Percentiles rank a stretch among this genome's conserved stretches.
Conservation (phyloP, 129 eudicot genomes). For the Scalesia atractyloides region DNA sequence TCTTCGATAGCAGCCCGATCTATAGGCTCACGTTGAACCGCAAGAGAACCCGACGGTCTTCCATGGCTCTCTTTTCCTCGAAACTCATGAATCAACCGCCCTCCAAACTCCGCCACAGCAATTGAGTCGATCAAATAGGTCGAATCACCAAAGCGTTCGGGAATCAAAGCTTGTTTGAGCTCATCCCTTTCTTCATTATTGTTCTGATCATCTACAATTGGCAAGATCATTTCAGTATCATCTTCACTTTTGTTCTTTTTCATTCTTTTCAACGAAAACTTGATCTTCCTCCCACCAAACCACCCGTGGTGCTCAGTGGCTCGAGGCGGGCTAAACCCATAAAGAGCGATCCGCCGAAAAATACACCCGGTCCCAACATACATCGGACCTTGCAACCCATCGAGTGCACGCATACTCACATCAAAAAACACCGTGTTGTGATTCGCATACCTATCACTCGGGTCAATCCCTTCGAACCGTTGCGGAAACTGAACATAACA, state of each 20-base stretch:
- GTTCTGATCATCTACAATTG: conserved; percentile 26
- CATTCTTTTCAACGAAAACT: conserved; percentile 23
- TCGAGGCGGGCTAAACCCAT: conserved; percentile 53
- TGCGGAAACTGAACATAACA: conserved; percentile 26
- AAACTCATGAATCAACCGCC: conserved; percentile 31
- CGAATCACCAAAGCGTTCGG: conserved; percentile 32
- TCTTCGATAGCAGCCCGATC: conserved; percentile 50
- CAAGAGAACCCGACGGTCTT: conserved; percentile 53
- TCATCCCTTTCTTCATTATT: conserved; percentile 17
- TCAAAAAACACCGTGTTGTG: conserved; percentile 16
- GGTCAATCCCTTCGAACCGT: conserved; percentile 24
- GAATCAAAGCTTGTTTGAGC: conserved; percentile 20
- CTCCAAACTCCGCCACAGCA: conserved; percentile 32
- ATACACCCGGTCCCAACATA: conserved; percentile 62
- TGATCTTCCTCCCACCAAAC: conserved; percentile 30
- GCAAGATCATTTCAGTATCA: conserved; percentile 29
- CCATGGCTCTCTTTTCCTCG: conserved; percentile 33
- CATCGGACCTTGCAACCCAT: conserved; percentile 55
- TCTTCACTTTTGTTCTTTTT: conserved; percentile 21
- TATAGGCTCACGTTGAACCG: conserved; percentile 46
- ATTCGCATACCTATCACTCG: conserved; percentile 24
- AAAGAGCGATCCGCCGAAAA: conserved; percentile 47
- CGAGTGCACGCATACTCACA: conserved; percentile 51
- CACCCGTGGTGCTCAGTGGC: conserved; percentile 44
- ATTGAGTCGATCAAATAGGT: conserved; percentile 30